phyloP scores from a whole-genome alignment of 2,329 filamentous ascomycete genomes.

The Fusarium sp. region DNA sequence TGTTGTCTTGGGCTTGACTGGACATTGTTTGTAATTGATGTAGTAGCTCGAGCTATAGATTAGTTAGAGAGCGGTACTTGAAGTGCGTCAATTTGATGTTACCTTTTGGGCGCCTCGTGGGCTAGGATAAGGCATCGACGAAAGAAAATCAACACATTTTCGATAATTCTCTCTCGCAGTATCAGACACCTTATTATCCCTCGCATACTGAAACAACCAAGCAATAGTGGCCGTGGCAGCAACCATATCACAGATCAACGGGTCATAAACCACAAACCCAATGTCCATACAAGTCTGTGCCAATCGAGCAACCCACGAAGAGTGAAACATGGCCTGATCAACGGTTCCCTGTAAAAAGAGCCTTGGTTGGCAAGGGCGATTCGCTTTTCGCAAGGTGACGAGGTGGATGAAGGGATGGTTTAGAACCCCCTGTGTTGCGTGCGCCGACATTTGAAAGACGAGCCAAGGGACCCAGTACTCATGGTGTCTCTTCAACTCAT shows the following conservation, averaged over 20 bases:
- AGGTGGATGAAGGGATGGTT: slow-evolving; percentile 40
- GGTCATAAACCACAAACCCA: slow-evolving; percentile 29
- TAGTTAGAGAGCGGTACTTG: background rate
- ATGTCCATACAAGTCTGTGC: slow-evolving; percentile 36
- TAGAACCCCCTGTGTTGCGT: slow-evolving; percentile 28
- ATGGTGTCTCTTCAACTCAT: slow-evolving; percentile 25
- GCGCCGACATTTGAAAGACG: slow-evolving; percentile 29
- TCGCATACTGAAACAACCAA: slow-evolving; percentile 39
- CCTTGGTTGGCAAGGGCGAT: slow-evolving; percentile 25
- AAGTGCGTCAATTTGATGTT: background rate
- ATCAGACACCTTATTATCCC: slow-evolving; percentile 23
- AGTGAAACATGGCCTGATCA: slow-evolving; percentile 39
- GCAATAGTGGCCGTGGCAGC: slow-evolving; percentile 36
- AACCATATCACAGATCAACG: slow-evolving; percentile 33
- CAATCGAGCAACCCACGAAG: slow-evolving; percentile 32
- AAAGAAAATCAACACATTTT: slow-evolving; percentile 26
- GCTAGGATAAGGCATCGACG: slow-evolving; percentile 28
- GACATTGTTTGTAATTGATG: slow-evolving; percentile 32
- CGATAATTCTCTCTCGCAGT: slow-evolving; percentile 30
- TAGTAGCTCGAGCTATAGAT: slow-evolving; percentile 12
- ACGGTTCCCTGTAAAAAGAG: slow-evolving; percentile 34
- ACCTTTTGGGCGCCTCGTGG: slow-evolving; percentile 25
- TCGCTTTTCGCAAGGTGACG: slow-evolving; percentile 14
- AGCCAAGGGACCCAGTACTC: slow-evolving; percentile 40
- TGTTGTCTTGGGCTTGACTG: slow-evolving; percentile 27